Evolutionary conservation across 1,284 basidiomycete genomes (phyloP).

Genomic region (Heliocybe sulcata): DNA sequence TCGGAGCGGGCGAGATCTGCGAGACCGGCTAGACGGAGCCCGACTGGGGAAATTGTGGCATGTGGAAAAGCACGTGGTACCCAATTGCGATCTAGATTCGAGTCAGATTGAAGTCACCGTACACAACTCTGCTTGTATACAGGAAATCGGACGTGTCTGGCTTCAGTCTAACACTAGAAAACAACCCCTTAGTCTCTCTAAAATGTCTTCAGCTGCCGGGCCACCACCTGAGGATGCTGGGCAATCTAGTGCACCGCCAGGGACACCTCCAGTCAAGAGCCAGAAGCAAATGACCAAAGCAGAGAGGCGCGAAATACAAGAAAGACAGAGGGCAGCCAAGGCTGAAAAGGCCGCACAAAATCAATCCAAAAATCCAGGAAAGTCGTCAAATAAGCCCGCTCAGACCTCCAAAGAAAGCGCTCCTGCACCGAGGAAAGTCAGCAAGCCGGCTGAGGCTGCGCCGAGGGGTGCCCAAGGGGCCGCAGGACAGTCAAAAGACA

Average conservation of each 20-base stretch:
- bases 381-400: constrained; percentile 4
- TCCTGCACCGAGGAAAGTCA: constrained; percentile 6
- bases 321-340: constrained; percentile 74
- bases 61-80: background rate
- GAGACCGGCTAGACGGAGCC: background rate
- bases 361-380: constrained; percentile 8
- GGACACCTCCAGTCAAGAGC: constrained; percentile 21
- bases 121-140: background rate
- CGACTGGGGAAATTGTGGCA: background rate
- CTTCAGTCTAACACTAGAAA: background rate
- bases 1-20: background rate
- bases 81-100: background rate
- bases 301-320: constrained; percentile 73
- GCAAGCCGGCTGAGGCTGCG: constrained; percentile 5
- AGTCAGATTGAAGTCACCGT: background rate
- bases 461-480: constrained; percentile 10
- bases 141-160: background rate
- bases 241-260: background rate
- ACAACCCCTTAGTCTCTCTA: background rate
- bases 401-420: constrained; percentile 7
- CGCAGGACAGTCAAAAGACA: constrained; percentile 11
- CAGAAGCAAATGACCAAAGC: constrained; percentile 74
- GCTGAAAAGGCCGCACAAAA: constrained; percentile 24
- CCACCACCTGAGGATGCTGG: background rate
- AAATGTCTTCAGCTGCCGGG: background rate